Evolutionary conservation across 306 rosid species (phyloP), one percentile per base, ranked within the genome.

Genomic region (Alnus rubra): DNA sequence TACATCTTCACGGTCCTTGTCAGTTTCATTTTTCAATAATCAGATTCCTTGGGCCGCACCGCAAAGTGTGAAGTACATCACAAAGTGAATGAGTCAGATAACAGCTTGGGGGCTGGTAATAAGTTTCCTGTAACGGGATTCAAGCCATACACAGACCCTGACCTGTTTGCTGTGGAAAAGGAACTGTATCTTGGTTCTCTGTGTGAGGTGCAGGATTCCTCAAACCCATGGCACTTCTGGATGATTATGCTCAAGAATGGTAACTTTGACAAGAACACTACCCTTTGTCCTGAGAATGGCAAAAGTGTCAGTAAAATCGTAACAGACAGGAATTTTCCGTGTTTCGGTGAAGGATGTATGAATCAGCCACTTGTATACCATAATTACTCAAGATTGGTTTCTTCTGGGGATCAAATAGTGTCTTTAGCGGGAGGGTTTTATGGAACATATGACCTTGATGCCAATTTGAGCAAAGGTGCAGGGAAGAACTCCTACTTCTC

Each of bases 291-390:
- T 45, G 86, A 87, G 76, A 83, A 89, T 67, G 93, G 93, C 30
- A 83, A 65, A 45, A 84, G 74, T 2, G 42, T 87, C 31, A 54
- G 80, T 39, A 76, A 67, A 67, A 78, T 89, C 49, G 73, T 59
- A 8, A 87, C 89, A 0, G 78, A 53, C 14, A 74, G 88, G 19
- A 85, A 65, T 35, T 89, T 89, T 76, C 93, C 90, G 1, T 89
- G 93, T 60, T 89, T 87, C 7, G 88, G 87, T 1, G n/a, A 77
- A n/a, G 93, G 93, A 62, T 89, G 92, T 83, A 89, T 89, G 93
- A 89, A 89, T 69, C 90, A 83, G 67, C 93, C 93, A 18, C 88
- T 84, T 19, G 78, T 89, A 10, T 89, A 74, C 83, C 90, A 85
- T 47, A 80, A 87, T 68, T 81, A 81, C 73, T 72, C 92, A 8